Evolutionary conservation across 2,329 filamentous ascomycete species (phyloP), one percentile per base, ranked within the genome.

Genomic region (Diaporthe velutina): DNA sequence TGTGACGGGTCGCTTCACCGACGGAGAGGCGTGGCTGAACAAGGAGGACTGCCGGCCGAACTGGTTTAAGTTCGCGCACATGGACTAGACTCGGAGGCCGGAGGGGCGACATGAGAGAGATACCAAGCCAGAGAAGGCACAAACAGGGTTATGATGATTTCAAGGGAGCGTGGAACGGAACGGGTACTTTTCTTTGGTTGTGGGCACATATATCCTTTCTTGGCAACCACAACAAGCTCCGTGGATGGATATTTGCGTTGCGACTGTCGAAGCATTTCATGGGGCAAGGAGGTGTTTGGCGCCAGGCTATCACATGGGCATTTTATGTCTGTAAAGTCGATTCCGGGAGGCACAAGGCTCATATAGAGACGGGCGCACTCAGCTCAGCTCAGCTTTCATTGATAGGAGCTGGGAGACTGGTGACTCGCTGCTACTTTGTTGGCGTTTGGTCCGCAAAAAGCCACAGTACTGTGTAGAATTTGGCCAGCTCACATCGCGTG

Each of bases 61-160:
- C 82, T 99, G 97, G 94, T 98, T 99, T 89, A 98, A 98, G 86
- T 97, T 94, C 81, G 95, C 93, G 28, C 95, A 96, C 71, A 95
- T 94, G 88, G 92, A 91, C 80, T 97, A 84, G 87, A 76, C 15
- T 61, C 42, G 42, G 15, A 15, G 54, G n/a, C n/a, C n/a, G n/a
- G 33, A 5, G 40, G 60, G 60, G 38, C 6, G 9, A 50, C 40
- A 66, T 50, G 55, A n/a, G 70, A 50, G 42, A 73, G 55, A 73
- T 76, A 68, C 73, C 76, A 61, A 19, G 42, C 19, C 50, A 8
- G 38, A 48, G 9, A 57, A 70, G 57, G 45, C 45, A 54, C 55
- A n/a, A n/a, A 15, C 58, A 64, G 58, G 60, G 45, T 61, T 61
- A 64, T 60, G 68, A 73, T 76, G 74, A 52, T 61, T 76, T 70